Conservation (phyloP, 345 rosid genomes). For the Gossypium stocksii region DNA sequence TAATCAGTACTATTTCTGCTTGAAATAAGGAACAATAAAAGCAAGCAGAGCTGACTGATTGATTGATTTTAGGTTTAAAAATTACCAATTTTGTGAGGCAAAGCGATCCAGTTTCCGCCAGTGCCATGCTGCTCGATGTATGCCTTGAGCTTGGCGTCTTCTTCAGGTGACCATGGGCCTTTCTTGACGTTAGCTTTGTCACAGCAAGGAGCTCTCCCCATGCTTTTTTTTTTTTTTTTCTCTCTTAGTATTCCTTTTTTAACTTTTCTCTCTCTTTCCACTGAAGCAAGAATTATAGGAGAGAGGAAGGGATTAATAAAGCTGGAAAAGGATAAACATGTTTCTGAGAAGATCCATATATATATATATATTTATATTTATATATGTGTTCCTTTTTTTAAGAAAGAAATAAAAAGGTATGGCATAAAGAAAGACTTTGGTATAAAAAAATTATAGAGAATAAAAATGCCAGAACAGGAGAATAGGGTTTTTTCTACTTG, state of each 20-base stretch:
- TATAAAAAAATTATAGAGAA: slow-evolving; percentile 26
- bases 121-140: slow-evolving; percentile 64
- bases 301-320: slow-evolving; percentile 19
- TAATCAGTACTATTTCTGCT: not conserved
- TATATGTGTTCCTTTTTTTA: slow-evolving; percentile 4
- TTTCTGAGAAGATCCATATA: slow-evolving; percentile 18
- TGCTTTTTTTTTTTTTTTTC: slow-evolving; percentile 19
- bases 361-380: not conserved
- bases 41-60: not conserved
- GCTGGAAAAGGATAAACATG: slow-evolving; percentile 22
- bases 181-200: slow-evolving; percentile 81
- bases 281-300: slow-evolving; percentile 23
- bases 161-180: slow-evolving; percentile 93
- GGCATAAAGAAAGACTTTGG: slow-evolving; percentile 18
- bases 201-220: slow-evolving; percentile 93
- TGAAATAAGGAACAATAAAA: not conserved
- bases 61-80: not conserved
- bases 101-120: slow-evolving; percentile 79
- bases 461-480: slow-evolving; percentile 31
- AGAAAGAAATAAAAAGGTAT: slow-evolving; percentile 17
- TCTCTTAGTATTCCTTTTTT: slow-evolving; percentile 7
- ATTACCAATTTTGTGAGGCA: slow-evolving; percentile 73
- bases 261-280: slow-evolving; percentile 16
- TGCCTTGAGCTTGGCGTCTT: slow-evolving; percentile 68
- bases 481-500: slow-evolving; percentile 41